Evolutionary conservation across 2,329 filamentous ascomycete species (phyloP).

Genomic region (Cladosporium sp.): DNA sequence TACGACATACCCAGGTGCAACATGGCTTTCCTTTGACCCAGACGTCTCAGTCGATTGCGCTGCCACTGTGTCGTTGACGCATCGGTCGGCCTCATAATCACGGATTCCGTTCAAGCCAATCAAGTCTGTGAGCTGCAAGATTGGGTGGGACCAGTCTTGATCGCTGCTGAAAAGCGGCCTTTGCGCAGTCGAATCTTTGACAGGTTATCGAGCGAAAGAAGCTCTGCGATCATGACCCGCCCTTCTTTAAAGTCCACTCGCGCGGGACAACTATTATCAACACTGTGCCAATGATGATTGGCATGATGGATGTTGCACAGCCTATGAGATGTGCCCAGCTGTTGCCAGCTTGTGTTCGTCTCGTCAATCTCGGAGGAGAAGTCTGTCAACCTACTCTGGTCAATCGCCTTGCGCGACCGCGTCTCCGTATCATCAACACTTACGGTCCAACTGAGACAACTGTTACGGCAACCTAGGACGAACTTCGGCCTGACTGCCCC

Average conservation of each 20-base stretch:
- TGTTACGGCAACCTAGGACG: constrained; percentile 10
- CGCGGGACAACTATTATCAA: constrained; percentile 15
- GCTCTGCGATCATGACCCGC: too few relatives aligned
- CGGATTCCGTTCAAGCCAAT: constrained; percentile 15
- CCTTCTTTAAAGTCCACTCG: too few relatives aligned
- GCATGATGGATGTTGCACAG: constrained; percentile 11
- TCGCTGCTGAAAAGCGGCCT: background rate
- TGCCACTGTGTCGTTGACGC: constrained; percentile 16
- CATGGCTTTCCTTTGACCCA: constrained; percentile 22
- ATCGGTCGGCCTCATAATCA: constrained; percentile 15
- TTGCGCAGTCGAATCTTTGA: constrained; percentile 13
- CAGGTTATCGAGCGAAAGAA: constrained; percentile 3
- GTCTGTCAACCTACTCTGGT: constrained; percentile 3
- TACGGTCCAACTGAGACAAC: constrained; percentile 22
- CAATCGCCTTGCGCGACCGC: background rate
- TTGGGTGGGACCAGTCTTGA: constrained; percentile 4
- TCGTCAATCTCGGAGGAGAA: constrained; percentile 21
- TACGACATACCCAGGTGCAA: constrained; percentile 21
- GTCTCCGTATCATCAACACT: constrained; percentile 17
- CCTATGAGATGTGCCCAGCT: constrained; percentile 12
- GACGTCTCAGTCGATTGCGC: constrained; percentile 21
- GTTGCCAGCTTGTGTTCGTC: constrained; percentile 15
- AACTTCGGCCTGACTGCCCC: constrained; percentile 16
- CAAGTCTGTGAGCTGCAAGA: constrained; percentile 15
- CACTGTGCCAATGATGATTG: constrained; percentile 20